Conservation (phyloP, 1,139 yeast species). For the Lodderomyces pseudojiufengensis region DNA sequence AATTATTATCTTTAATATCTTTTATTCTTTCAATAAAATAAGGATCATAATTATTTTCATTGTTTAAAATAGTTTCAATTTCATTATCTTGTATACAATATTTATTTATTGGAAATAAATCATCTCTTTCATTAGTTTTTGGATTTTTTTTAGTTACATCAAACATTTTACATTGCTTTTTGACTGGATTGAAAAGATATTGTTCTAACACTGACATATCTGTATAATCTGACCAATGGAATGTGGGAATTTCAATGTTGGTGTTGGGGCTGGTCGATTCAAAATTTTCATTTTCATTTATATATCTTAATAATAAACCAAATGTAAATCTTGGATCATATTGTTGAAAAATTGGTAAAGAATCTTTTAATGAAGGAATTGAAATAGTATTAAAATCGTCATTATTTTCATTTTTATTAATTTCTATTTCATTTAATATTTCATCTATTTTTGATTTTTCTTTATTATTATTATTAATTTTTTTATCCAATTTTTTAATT, state of each 20-base stretch:
- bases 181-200: slow-evolving; percentile 16
- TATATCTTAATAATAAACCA: slow-evolving; percentile 22
- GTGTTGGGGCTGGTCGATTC: slow-evolving; percentile 3
- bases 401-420: slow-evolving; percentile 3
- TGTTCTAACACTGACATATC: slow-evolving; percentile 26
- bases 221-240: slow-evolving; percentile 38
- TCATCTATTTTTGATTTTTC: not conserved
- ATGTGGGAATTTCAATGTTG: slow-evolving; percentile 23
- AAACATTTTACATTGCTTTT: slow-evolving; percentile 21
- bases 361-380: slow-evolving; percentile 3
- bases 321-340: slow-evolving; percentile 35
- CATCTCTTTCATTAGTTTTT: slow-evolving; percentile 17
- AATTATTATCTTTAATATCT: slow-evolving; percentile 4
- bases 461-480: no score
- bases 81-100: slow-evolving; percentile 31
- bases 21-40: slow-evolving; percentile 11
- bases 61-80: slow-evolving; percentile 11
- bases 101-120: slow-evolving; percentile 15
- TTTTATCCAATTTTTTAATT: no score
- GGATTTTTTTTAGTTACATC: slow-evolving; percentile 18
- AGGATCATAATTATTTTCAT: slow-evolving; percentile 4
- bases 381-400: no score
- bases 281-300: slow-evolving; percentile 11
- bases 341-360: slow-evolving; percentile 16
- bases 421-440: not conserved